Evolutionary conservation across 2,329 filamentous ascomycete species (phyloP).

Genomic region (Calonectria henricotiae): DNA sequence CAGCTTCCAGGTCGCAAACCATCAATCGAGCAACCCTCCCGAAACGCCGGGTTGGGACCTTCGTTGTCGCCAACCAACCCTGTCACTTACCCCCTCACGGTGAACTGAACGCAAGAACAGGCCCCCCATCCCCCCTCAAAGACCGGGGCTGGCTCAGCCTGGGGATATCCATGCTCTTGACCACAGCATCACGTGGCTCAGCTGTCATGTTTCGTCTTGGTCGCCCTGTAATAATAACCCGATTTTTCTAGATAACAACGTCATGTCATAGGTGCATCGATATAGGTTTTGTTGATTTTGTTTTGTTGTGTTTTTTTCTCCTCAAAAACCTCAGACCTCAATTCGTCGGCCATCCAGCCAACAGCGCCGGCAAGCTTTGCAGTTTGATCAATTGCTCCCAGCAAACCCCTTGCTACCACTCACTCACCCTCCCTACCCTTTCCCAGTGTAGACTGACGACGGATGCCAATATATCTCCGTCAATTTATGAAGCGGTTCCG

Average conservation of each 20-base stretch:
- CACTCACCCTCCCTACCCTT: too few species aligned
- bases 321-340: too few species aligned
- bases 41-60: slow-evolving; percentile 41
- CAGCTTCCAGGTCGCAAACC: background rate
- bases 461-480: background rate
- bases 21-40: slow-evolving; percentile 24
- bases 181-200: slow-evolving; percentile 34
- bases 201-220: slow-evolving; percentile 2
- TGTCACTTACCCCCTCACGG: slow-evolving; percentile 26
- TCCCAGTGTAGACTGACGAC: background rate
- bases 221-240: slow-evolving; percentile 11
- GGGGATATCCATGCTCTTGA: slow-evolving; percentile 46
- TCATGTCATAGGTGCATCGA: background rate
- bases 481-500: slow-evolving; percentile 16
- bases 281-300: background rate
- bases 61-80: slow-evolving; percentile 23
- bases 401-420: too few species aligned
- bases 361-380: too few species aligned
- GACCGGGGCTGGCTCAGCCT: slow-evolving; percentile 32
- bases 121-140: slow-evolving; percentile 20
- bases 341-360: too few species aligned
- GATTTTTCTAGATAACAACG: background rate
- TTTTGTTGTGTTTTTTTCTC: too few species aligned
- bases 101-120: slow-evolving; percentile 30
- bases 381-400: too few species aligned